Evolutionary conservation across 345 rosid species (phyloP).

Genomic region (Melaleuca quinquenervia): DNA sequence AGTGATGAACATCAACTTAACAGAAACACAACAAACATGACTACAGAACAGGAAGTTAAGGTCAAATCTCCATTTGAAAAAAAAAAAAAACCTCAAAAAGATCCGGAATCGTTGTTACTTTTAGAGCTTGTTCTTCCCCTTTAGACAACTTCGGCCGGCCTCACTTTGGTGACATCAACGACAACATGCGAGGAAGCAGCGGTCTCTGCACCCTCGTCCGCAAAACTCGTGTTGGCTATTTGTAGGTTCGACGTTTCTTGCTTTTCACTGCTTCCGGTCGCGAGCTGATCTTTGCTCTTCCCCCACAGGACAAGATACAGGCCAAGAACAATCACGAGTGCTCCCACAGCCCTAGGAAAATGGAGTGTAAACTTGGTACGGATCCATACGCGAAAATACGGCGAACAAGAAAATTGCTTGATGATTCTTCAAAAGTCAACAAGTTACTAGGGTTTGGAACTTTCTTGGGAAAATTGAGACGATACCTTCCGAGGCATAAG

Average conservation of each 20-base stretch:
- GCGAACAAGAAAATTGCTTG: background rate
- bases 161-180: background rate
- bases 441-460: background rate
- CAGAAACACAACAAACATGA: background rate
- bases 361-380: background rate
- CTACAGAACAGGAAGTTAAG: background rate
- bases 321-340: conserved; percentile 50
- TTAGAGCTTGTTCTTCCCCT: background rate
- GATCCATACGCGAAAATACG: background rate
- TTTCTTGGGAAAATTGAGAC: background rate
- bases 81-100: background rate
- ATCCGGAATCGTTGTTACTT: background rate
- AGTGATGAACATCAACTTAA: background rate
- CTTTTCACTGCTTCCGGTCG: background rate
- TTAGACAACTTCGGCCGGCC: background rate
- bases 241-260: background rate
- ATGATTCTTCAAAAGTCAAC: background rate
- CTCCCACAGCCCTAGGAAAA: conserved; percentile 45
- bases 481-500: conserved; percentile 38
- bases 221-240: background rate
- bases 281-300: conserved; percentile 44
- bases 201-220: background rate
- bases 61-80: background rate
- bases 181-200: background rate
- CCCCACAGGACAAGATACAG: conserved; percentile 77